Percentiles rank a stretch among this genome's conserved stretches.
These are phyloP conservation scores for Taphrina communis DNA, from an alignment of 1,139 yeast species.

Conservation along the genomic window DNA sequence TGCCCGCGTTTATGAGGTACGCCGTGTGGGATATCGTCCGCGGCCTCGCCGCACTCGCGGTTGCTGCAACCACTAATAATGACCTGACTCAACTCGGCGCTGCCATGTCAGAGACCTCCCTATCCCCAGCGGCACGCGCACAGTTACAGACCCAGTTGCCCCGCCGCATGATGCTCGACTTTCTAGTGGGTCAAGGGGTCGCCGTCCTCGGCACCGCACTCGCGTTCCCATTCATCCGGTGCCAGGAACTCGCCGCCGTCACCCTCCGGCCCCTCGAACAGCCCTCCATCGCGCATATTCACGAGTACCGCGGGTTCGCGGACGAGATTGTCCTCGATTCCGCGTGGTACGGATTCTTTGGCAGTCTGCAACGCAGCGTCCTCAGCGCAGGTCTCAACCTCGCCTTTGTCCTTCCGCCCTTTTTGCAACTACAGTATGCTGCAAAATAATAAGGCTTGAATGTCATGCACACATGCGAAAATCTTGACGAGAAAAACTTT, in stretches of 20 bases:
- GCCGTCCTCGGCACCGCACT: constrained; percentile 11
- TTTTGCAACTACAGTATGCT: neutral
- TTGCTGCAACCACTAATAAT: neutral
- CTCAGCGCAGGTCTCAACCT: neutral
- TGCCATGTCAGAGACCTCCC: neutral
- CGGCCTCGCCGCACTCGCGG: constrained; percentile 1
- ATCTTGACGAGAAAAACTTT: too few relatives aligned
- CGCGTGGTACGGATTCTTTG: constrained; percentile 26
- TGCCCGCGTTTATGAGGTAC: constrained; percentile 13
- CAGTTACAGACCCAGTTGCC: neutral
- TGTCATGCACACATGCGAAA: too few relatives aligned
- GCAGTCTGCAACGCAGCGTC: constrained; percentile 6
- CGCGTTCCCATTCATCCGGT: constrained; percentile 16
- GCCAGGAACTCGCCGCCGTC: constrained; percentile 23
- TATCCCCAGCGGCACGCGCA: neutral
- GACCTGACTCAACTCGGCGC: neutral
- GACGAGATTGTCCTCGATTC: constrained; percentile 27
- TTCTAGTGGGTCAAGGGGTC: neutral
- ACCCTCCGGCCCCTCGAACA: constrained; percentile 26
- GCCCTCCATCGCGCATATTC: constrained; percentile 12
- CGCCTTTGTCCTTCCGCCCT: constrained; percentile 5
- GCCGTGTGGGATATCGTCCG: neutral
- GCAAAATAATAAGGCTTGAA: too few relatives aligned
- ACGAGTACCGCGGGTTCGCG: constrained; percentile 9
- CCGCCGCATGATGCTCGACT: neutral